These are phyloP conservation scores for Candida incommunis DNA, from an alignment of 805 yeast genomes.

Conservation along the genomic window DNA sequence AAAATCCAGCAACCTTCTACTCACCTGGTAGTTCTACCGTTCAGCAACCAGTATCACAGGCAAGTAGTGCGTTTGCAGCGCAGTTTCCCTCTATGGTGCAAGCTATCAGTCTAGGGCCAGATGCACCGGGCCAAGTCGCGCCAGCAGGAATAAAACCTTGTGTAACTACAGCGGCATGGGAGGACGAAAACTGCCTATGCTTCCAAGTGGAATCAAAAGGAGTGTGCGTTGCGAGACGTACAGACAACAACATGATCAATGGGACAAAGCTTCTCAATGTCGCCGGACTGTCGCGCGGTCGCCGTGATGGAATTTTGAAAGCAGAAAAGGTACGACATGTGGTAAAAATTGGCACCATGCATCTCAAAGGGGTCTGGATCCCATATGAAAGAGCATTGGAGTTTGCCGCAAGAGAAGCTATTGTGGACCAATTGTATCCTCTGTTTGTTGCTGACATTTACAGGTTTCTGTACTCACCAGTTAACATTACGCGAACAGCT, in stretches of 20 bases:
- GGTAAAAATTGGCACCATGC: constrained; percentile 79
- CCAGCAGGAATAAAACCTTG: constrained; percentile 22
- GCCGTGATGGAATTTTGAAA: constrained; percentile 74
- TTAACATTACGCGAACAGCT: constrained; percentile 1
- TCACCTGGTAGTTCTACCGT: no score
- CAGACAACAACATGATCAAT: constrained; percentile 75
- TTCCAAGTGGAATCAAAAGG: constrained; percentile 77
- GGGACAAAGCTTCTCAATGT: constrained; percentile 76
- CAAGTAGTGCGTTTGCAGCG: background rate
- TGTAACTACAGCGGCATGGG: constrained; percentile 79
- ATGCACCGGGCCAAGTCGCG: background rate
- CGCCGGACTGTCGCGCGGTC: constrained; percentile 76
- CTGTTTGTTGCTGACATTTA: constrained; percentile 58
- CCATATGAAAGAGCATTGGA: constrained; percentile 74
- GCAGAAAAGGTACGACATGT: constrained; percentile 67
- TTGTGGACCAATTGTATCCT: constrained; percentile 54
- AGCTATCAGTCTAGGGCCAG: background rate
- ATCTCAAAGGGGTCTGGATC: constrained; percentile 82
- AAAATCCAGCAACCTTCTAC: no score
- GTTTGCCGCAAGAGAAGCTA: constrained; percentile 68
- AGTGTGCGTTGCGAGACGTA: constrained; percentile 67
- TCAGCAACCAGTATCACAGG: background rate
- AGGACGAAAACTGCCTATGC: constrained; percentile 72
- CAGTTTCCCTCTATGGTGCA: background rate
- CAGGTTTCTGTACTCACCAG: constrained; percentile 6